phyloP scores from a whole-genome alignment of 306 rosid species.

The Vigna hirtella region DNA sequence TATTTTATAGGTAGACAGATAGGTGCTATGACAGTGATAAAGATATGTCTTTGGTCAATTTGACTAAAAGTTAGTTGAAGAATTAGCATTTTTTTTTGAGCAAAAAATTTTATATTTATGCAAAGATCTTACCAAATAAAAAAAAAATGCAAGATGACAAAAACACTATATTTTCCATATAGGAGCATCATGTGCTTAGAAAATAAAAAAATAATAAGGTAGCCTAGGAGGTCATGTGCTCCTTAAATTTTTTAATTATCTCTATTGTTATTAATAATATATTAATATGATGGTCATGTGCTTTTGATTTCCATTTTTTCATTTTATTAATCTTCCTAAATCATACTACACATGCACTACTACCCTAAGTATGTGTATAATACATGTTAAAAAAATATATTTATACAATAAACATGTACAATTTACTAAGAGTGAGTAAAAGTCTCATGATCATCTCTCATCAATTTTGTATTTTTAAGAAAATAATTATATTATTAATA shows the following conservation, averaged over 20 bases:
- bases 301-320: conserved; percentile 45
- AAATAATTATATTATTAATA: no score
- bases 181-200: conserved; percentile 44
- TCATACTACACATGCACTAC: background rate
- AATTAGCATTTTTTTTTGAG: conserved; percentile 33
- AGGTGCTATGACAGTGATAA: background rate
- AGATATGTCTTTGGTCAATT: background rate
- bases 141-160: conserved; percentile 33
- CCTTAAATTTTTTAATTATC: conserved; percentile 11
- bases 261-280: conserved; percentile 33
- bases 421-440: background rate
- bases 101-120: background rate
- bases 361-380: background rate
- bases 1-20: background rate
- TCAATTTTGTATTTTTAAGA: no score
- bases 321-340: conserved; percentile 12
- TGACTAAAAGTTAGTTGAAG: conserved; percentile 14
- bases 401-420: no score
- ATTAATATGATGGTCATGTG: conserved; percentile 41
- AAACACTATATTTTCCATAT: conserved; percentile 28
- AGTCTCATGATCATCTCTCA: background rate
- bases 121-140: background rate
- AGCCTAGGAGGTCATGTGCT: conserved; percentile 46
- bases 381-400: no score
- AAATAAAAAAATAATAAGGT: conserved; percentile 14